A percentile compares a stretch with the other conserved stretches of the same genome.
These are phyloP conservation scores for Diaporthe vaccinii DNA, from an alignment of 2,329 filamentous ascomycete species.

Conservation along the genomic window DNA sequence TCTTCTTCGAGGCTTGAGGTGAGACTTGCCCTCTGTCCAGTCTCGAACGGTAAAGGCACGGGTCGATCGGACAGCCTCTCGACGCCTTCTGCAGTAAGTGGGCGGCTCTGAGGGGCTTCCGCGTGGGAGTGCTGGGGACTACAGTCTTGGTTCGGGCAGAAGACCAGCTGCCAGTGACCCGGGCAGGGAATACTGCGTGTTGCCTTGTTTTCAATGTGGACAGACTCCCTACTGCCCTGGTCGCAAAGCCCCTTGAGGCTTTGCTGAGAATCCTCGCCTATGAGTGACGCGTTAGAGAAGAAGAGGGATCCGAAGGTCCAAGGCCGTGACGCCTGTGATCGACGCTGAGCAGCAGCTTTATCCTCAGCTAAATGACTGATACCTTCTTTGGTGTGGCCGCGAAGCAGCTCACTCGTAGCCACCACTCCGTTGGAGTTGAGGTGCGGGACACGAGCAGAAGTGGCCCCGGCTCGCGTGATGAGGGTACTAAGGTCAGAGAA, in stretches of 20 bases:
- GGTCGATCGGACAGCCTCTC: not conserved
- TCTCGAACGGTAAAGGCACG: not conserved
- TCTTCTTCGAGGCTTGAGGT: not conserved
- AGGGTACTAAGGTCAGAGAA: not conserved
- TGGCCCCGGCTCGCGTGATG: not conserved
- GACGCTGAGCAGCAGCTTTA: slow-evolving; percentile 8
- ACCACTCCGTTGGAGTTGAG: slow-evolving; percentile 21
- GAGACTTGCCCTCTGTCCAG: not conserved
- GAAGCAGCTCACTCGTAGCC: slow-evolving; percentile 4
- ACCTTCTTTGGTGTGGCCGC: not conserved
- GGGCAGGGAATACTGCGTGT: not conserved
- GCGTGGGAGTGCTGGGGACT: not conserved
- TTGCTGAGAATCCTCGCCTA: slow-evolving; percentile 20
- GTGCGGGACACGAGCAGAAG: not conserved
- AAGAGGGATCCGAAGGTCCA: not conserved
- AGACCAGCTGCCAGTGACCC: slow-evolving; percentile 13
- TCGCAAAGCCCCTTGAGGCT: not conserved
- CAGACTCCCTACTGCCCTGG: not conserved
- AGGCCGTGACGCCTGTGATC: not conserved
- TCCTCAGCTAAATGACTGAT: not conserved
- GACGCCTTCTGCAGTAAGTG: not conserved
- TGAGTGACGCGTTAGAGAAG: slow-evolving; percentile 19
- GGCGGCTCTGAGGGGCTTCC: not conserved
- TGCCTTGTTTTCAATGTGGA: no score
- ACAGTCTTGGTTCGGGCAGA: slow-evolving; percentile 7